Percentiles rank a stretch among this genome's conserved stretches.
Conservation (phyloP, 148 eudicot genomes). For the Talinum fruticosum region DNA sequence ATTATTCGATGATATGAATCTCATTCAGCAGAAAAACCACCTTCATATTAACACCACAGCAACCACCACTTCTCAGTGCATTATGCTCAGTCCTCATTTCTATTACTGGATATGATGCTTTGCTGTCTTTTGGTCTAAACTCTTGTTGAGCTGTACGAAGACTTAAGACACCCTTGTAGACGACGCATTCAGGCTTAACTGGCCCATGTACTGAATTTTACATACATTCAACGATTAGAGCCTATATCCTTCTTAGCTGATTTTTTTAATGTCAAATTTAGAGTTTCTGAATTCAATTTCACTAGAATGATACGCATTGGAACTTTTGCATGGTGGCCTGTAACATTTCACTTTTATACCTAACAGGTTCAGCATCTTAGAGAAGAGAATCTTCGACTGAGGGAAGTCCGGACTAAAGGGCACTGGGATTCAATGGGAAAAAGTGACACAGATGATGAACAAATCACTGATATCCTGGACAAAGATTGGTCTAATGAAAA, state of each 20-base stretch:
- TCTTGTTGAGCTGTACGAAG: neutral
- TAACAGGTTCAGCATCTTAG: conserved; percentile 55
- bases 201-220: neutral
- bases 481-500: conserved; percentile 12
- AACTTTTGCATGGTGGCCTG: neutral
- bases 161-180: neutral
- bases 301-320: neutral
- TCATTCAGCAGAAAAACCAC: no score
- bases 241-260: neutral
- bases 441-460: conserved; percentile 17
- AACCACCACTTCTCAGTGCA: no score
- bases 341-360: neutral
- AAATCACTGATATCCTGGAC: neutral
- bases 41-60: no score
- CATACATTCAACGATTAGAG: neutral
- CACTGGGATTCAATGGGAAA: conserved; percentile 27
- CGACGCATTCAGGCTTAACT: neutral
- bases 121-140: neutral
- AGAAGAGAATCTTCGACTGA: conserved; percentile 45
- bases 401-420: conserved; percentile 46
- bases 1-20: no score
- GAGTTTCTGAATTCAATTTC: neutral
- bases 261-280: neutral
- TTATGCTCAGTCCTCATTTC: no score
- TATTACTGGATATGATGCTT: no score